Evolutionary conservation across 164 flowering plant genomes (phyloP).

Genomic region (Tetrastigma voinierianum): DNA sequence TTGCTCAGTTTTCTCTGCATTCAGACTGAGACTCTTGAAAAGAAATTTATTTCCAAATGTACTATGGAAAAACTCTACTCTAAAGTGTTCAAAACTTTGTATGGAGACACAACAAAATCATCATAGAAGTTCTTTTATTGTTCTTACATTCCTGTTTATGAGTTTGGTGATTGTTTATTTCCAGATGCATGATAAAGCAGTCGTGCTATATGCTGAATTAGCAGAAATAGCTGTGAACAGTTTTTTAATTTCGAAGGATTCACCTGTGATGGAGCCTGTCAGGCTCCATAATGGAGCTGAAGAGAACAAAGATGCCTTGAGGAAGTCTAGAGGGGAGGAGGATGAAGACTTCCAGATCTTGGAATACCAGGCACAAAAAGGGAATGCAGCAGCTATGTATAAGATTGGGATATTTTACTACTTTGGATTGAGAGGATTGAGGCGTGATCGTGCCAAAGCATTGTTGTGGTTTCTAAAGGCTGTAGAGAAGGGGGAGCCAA

Average conservation of each 20-base stretch:
- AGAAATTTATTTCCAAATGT: background rate
- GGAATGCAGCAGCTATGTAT: slow-evolving; percentile 90
- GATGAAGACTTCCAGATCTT: slow-evolving; percentile 96
- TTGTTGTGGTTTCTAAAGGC: slow-evolving; percentile 85
- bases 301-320: slow-evolving; percentile 84
- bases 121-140: slow-evolving; percentile 1
- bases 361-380: slow-evolving; percentile 91
- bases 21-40: background rate
- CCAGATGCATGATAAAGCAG: slow-evolving; percentile 86
- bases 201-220: slow-evolving; percentile 81
- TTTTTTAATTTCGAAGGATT: slow-evolving; percentile 80
- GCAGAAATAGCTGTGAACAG: slow-evolving; percentile 89
- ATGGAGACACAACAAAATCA: no score
- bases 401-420: slow-evolving; percentile 83
- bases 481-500: slow-evolving; percentile 86
- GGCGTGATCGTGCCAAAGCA: slow-evolving; percentile 84
- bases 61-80: no score
- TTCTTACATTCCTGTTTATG: background rate
- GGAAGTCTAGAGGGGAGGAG: slow-evolving; percentile 95
- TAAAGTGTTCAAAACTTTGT: no score
- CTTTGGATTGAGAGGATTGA: slow-evolving; percentile 89
- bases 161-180: slow-evolving; percentile 11
- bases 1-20: background rate
- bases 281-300: slow-evolving; percentile 90
- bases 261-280: slow-evolving; percentile 79